Conservation (phyloP, 1,284 basidiomycete genomes). For the Moniliophthora roreri region DNA sequence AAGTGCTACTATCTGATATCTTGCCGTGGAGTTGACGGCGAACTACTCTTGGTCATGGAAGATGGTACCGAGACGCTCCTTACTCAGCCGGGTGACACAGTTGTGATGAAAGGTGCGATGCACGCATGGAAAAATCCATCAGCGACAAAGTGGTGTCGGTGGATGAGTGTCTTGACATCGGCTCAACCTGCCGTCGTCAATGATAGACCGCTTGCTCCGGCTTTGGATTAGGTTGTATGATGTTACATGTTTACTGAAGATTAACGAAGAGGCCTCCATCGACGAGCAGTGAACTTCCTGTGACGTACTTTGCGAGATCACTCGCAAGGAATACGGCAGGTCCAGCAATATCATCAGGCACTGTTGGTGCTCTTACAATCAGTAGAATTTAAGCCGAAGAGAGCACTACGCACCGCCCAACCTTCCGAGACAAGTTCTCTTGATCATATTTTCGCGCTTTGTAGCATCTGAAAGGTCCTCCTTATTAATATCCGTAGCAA, state of each 20-base stretch:
- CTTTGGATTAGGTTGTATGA: slow-evolving; percentile 12
- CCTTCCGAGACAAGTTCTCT: slow-evolving; percentile 66
- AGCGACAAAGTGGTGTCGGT: slow-evolving; percentile 45
- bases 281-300: slow-evolving; percentile 65
- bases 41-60: slow-evolving; percentile 53
- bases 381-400: slow-evolving; percentile 1
- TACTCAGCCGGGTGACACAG: slow-evolving; percentile 54
- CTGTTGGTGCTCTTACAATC: slow-evolving; percentile 29
- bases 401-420: slow-evolving; percentile 53
- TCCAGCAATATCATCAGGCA: slow-evolving; percentile 74
- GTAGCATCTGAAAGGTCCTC: slow-evolving; percentile 64
- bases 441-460: slow-evolving; percentile 68
- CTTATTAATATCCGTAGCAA: slow-evolving; percentile 75
- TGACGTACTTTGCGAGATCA: slow-evolving; percentile 75
- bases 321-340: slow-evolving; percentile 77
- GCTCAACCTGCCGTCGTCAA: slow-evolving; percentile 52
- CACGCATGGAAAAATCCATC: slow-evolving; percentile 65
- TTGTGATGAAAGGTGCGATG: slow-evolving; percentile 58
- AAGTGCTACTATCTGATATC: not conserved
- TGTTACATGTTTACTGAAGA: slow-evolving; percentile 51
- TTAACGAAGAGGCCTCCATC: slow-evolving; percentile 83
- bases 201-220: slow-evolving; percentile 39
- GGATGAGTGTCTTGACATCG: slow-evolving; percentile 52
- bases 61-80: slow-evolving; percentile 56
- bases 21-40: slow-evolving; percentile 45